Evolutionary conservation across 208 protist species (phyloP).

Genomic region (Trypanosoma cruzi): DNA sequence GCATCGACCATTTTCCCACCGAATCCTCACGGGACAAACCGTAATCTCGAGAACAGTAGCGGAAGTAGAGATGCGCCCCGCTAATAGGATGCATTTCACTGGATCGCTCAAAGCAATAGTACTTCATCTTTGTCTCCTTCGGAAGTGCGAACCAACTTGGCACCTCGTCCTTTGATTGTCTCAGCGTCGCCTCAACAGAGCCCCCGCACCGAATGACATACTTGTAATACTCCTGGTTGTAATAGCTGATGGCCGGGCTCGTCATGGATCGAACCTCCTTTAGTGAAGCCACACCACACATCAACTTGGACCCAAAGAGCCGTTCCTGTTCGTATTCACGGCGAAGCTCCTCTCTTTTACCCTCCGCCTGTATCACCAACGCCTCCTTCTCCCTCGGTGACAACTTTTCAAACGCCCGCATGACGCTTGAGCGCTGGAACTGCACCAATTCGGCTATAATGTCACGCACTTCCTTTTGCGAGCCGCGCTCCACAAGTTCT

Average conservation of each 20-base stretch:
- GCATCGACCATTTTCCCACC: conserved; percentile 33
- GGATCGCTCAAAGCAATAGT: conserved; percentile 54
- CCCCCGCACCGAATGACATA: conserved; percentile 45
- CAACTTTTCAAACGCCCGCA: conserved; percentile 34
- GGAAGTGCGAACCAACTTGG: conserved; percentile 39
- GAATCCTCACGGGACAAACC: conserved; percentile 52
- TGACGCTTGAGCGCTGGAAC: conserved; percentile 15
- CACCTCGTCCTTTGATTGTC: background rate
- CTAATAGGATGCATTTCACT: conserved; percentile 33
- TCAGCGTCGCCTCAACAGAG: conserved; percentile 27
- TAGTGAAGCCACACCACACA: conserved; percentile 47
- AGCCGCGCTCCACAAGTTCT: conserved; percentile 32
- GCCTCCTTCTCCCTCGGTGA: conserved; percentile 38
- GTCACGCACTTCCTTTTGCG: conserved; percentile 25
- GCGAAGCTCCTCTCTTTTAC: conserved; percentile 21
- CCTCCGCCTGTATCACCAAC: conserved; percentile 28
- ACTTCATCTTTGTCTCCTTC: conserved; percentile 42
- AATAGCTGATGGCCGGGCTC: conserved; percentile 33
- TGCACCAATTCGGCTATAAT: conserved; percentile 16
- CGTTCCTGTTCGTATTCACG: conserved; percentile 39
- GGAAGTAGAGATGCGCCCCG: conserved; percentile 56
- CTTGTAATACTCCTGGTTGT: conserved; percentile 31
- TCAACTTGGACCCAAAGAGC: conserved; percentile 52
- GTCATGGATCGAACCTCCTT: conserved; percentile 67
- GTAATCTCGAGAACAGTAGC: conserved; percentile 77